Evolutionary conservation across 495 filamentous ascomycete species (phyloP).

Genomic region (Lasiosphaeria hispida): DNA sequence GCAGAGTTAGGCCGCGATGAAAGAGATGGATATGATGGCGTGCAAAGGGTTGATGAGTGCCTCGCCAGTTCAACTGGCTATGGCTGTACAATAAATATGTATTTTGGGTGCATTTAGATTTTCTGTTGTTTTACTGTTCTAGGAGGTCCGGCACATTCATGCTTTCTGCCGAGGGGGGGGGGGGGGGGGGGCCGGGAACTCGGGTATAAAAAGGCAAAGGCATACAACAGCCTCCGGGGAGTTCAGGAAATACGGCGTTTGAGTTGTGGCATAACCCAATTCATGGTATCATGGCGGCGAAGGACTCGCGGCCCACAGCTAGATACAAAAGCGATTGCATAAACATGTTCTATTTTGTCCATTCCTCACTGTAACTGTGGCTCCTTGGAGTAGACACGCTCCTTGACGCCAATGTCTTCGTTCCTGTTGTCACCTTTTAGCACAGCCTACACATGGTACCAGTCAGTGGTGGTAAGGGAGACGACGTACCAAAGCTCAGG

Average conservation of each 20-base stretch:
- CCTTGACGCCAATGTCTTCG: constrained; percentile 68
- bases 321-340: constrained; percentile 4
- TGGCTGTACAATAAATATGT: not conserved
- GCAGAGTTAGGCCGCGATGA: too few species aligned
- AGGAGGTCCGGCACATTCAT: not conserved
- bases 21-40: too few species aligned
- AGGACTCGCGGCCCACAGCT: not conserved
- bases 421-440: constrained; percentile 50
- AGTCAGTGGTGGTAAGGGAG: not conserved
- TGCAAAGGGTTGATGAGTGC: too few species aligned
- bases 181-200: not conserved
- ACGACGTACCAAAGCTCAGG: constrained; percentile 67
- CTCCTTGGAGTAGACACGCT: constrained; percentile 45
- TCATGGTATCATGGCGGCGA: not conserved
- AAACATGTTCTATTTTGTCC: too few species aligned
- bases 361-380: not conserved
- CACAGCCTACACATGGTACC: constrained; percentile 12
- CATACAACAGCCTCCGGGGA: not conserved
- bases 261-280: not conserved
- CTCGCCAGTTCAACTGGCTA: too few species aligned
- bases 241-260: constrained; percentile 5
- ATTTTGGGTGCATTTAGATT: not conserved
- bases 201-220: constrained; percentile 1
- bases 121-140: not conserved
- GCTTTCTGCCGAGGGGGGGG: not conserved